Percentiles rank a stretch among this genome's conserved stretches.
Evolutionary conservation across 768 basidiomycete species (phyloP).

Genomic region (Lactarius indigo): DNA sequence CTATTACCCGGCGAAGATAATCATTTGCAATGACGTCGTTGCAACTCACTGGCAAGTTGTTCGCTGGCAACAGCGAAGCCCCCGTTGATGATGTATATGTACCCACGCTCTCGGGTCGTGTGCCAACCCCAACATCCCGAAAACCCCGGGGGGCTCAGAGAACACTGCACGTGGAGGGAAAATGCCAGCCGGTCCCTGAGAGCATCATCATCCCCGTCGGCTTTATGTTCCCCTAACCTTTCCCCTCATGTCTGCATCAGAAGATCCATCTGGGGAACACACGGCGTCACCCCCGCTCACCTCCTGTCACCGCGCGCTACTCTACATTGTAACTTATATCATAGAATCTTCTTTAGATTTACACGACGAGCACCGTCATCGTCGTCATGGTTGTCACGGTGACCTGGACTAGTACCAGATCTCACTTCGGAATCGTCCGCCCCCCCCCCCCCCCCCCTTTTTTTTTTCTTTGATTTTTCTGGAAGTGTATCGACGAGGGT

Average conservation of each 20-base stretch:
- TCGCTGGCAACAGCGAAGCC: neutral
- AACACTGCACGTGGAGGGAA: neutral
- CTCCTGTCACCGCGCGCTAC: neutral
- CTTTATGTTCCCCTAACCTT: neutral
- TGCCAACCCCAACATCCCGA: neutral
- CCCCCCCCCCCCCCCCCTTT: too few relatives aligned
- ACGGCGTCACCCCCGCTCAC: neutral
- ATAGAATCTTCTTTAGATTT: neutral
- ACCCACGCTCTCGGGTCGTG: neutral
- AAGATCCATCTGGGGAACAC: neutral
- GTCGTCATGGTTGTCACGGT: neutral
- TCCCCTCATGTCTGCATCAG: neutral
- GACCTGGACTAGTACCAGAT: neutral
- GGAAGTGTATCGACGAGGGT: neutral
- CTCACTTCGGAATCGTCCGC: neutral
- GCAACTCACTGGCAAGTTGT: neutral
- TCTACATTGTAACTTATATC: too few relatives aligned
- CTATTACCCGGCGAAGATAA: neutral
- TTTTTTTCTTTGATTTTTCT: neutral
- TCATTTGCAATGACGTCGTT: neutral
- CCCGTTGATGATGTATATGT: neutral
- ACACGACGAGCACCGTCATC: neutral
- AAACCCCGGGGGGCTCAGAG: neutral
- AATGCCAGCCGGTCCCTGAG: neutral
- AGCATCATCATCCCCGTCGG: neutral